These are phyloP conservation scores for Calonectria naviculata DNA, from an alignment of 2,329 filamentous ascomycete species.

Conservation along the genomic window DNA sequence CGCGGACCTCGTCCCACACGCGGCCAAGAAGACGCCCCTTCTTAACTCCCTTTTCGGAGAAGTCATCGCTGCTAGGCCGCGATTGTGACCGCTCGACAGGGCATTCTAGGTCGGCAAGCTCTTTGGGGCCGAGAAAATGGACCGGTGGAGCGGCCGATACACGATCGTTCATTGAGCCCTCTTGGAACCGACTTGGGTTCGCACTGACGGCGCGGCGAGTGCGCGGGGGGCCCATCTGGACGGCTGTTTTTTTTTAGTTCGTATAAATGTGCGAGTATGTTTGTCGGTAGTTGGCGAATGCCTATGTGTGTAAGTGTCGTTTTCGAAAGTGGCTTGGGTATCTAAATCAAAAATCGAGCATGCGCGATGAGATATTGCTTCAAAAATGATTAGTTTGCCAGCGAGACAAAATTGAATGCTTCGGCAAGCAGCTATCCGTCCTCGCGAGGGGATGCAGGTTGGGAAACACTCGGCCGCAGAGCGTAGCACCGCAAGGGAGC, in stretches of 20 bases:
- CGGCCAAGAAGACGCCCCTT: constrained; percentile 47
- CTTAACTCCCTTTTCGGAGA: constrained; percentile 45
- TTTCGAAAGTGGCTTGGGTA: neutral
- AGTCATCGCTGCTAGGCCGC: constrained; percentile 43
- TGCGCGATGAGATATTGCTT: neutral
- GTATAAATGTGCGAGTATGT: neutral
- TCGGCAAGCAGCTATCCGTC: neutral
- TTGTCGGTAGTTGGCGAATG: neutral
- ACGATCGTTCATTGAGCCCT: constrained; percentile 90
- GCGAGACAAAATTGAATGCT: neutral
- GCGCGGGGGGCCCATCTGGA: constrained; percentile 42
- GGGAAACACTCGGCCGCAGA: neutral
- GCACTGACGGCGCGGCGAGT: constrained; percentile 49
- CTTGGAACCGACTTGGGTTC: constrained; percentile 68
- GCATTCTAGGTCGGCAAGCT: constrained; percentile 45
- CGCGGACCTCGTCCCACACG: constrained; percentile 53
- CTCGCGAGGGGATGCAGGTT: constrained; percentile 4
- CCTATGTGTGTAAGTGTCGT: constrained; percentile 17
- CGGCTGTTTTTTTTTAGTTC: constrained; percentile 1
- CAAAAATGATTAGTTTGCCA: neutral
- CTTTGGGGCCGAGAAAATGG: constrained; percentile 67
- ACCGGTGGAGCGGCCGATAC: constrained; percentile 77
- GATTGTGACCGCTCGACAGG: constrained; percentile 27
- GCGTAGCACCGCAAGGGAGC: constrained; percentile 1
- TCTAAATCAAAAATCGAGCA: neutral